A percentile compares a stretch with the other conserved stretches of the same genome.
Evolutionary conservation across 208 protist genomes (phyloP).

Genomic region (Acanthamoeba comandoni): DNA sequence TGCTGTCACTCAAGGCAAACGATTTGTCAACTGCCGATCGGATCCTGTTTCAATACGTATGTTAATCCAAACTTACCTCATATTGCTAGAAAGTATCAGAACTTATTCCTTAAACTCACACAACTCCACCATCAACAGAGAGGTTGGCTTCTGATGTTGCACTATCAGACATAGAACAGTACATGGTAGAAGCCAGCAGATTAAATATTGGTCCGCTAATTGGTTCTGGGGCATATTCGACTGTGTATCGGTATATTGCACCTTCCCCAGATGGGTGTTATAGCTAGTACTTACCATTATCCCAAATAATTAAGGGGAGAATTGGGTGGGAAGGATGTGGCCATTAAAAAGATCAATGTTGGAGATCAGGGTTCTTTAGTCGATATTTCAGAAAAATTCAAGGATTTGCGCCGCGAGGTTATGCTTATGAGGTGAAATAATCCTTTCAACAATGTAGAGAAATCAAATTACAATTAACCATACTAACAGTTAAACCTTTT

Average conservation of each 20-base stretch:
- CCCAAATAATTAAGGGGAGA: too few species aligned
- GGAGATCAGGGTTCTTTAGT: slow-evolving; percentile 1
- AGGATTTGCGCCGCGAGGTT: slow-evolving; percentile 66
- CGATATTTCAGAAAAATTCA: slow-evolving; percentile 68
- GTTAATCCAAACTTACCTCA: not conserved
- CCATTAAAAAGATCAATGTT: slow-evolving; percentile 71
- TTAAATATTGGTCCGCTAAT: slow-evolving; percentile 16
- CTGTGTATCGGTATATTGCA: slow-evolving; percentile 12
- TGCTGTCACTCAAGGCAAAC: slow-evolving; percentile 58
- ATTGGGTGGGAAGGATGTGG: not conserved
- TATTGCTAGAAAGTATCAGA: not conserved
- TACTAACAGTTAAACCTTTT: too few species aligned
- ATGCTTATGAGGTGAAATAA: slow-evolving; percentile 56
- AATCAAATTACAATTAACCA: not conserved
- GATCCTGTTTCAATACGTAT: not conserved
- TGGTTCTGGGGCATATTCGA: slow-evolving; percentile 36
- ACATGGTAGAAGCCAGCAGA: not conserved
- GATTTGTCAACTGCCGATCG: not conserved
- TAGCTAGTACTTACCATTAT: too few species aligned
- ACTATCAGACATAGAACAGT: slow-evolving; percentile 56
- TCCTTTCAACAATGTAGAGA: not conserved
- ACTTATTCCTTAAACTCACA: too few species aligned
- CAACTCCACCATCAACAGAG: slow-evolving; percentile 4
- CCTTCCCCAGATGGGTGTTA: too few species aligned
- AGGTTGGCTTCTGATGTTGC: slow-evolving; percentile 59